Evolutionary conservation across 129 eudicot species (phyloP), one percentile per base, ranked within the genome.

Genomic region (Apium graveolens): DNA sequence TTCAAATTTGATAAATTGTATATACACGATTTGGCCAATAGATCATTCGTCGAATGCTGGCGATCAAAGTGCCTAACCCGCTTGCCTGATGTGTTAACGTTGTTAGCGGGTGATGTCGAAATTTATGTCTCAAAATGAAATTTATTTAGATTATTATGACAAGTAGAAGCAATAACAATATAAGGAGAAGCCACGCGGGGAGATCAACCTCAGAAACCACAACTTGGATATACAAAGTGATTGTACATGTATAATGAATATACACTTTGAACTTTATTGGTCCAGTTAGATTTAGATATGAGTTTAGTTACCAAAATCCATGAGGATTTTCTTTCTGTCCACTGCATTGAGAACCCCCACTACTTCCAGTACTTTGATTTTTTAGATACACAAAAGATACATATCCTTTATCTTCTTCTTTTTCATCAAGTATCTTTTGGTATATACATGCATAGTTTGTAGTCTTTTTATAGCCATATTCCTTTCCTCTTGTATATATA

Each of bases 251-350:
- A 32, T 29, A 32, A 66, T 66, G 16, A 29, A 29, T 66, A 5
- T 63, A 29, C 38, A 57, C 38, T 65, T 62, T 62, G 69, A 62
- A 62, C 69, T 11, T 26, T 65, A 65, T 34, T 34, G 46, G 10
- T 70, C 44, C 27, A 69, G 43, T 69, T 49, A 18, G 29, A 38
- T 45, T 39, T 35, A 32, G 66, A 76, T 76, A 75, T 72, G 80
- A 83, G 81, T 83, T 83, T 63, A 68, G 79, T 78, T 83, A 37
- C 74, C 81, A 80, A 83, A 78, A 78, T 83, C 89, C 80, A 83
- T 81, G 83, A 83, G 85, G 89, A 86, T 86, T 84, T 86, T 49
- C 80, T 84, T 86, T 49, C 80, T 62, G 70, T 57, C 42, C 43
- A 35, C 44, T 26, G 39, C 69, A 32, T 72, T 76, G 79, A 57